Conservation (phyloP, 2,329 filamentous ascomycete genomes). For the Septoria linicola region DNA sequence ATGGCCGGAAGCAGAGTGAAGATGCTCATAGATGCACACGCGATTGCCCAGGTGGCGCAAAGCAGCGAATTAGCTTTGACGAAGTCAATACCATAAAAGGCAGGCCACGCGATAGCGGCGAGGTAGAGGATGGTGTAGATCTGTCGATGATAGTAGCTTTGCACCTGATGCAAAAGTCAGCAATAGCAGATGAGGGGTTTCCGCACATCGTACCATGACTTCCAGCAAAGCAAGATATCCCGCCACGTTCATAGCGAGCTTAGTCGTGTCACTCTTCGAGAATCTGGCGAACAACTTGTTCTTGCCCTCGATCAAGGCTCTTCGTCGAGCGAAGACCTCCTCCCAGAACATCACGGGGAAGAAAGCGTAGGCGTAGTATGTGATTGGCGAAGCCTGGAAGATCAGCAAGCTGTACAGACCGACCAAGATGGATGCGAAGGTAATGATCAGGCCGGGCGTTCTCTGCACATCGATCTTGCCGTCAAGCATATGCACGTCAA, state of each 20-base stretch:
- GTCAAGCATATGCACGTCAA: constrained; percentile 83
- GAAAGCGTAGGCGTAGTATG: constrained; percentile 88
- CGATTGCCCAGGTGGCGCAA: constrained; percentile 68
- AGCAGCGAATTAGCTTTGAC: constrained; percentile 64
- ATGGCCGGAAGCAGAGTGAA: constrained; percentile 87
- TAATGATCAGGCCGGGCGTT: constrained; percentile 56
- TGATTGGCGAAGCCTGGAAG: constrained; percentile 72
- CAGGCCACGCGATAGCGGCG: constrained; percentile 74
- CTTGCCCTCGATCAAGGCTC: constrained; percentile 66
- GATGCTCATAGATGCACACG: constrained; percentile 79
- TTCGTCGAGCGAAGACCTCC: constrained; percentile 78
- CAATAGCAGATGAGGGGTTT: not conserved
- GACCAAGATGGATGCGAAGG: constrained; percentile 75
- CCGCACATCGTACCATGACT: constrained; percentile 58
- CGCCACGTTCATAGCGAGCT: constrained; percentile 62
- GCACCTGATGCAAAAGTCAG: constrained; percentile 57
- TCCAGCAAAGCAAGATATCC: constrained; percentile 74
- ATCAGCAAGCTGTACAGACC: constrained; percentile 75
- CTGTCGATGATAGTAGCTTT: constrained; percentile 89
- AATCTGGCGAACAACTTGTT: constrained; percentile 67
- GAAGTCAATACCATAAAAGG: constrained; percentile 71
- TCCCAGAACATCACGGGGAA: constrained; percentile 98
- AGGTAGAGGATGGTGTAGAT: constrained; percentile 80
- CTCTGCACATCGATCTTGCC: constrained; percentile 65
- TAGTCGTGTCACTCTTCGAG: constrained; percentile 57